Evolutionary conservation across 106 monocot genomes (phyloP), one percentile per base, ranked within the genome.

Genomic region (Acanthochlamys bracteata): DNA sequence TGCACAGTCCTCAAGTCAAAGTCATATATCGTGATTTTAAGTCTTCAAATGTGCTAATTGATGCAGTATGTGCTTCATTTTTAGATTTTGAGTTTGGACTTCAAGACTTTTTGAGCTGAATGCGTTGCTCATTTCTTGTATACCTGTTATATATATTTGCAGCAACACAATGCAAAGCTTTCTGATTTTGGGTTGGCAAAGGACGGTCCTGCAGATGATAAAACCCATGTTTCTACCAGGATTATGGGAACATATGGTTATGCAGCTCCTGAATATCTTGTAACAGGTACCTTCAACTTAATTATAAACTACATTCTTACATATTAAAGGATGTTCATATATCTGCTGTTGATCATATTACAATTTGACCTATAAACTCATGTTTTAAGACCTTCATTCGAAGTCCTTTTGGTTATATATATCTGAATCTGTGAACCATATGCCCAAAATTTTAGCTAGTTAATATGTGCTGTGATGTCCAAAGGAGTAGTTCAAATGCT

Each of bases 1-100:
- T 95, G 39, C 95, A 95, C 39, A 68, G 80, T 47, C 53, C 79
- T 10, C 72, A 80, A 11, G 67, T 75, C 26, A 77, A 75, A 66
- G 90, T 95, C 46, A 95, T 95, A 42, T 95, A 95, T 63, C 95
- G 95, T 41, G 95, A 95, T 77, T 95, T 95, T 65, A 95, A 95
- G 78, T 73, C 88, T 23, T 89, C 89, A 14, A 85, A 89, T 59
- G 63, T 89, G 10, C 89, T 89, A 24, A 82, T 89, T 57, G 89
- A 89, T 69, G 66, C 89, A 33, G 85, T 89, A 73, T 25, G 84
- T 73, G 11, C 24, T 24, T 14, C 13, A 0, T 49, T 51, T 11
- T 17, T 49, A 49, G 49, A 49, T 49, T 49, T 49, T 14, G 17
- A 49, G 49, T 49, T 1, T 9, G 33, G 33, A 33, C 33, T 33